These are phyloP conservation scores for Penicillium sp. DNA, from an alignment of 2,329 filamentous ascomycete species.

Conservation along the genomic window DNA sequence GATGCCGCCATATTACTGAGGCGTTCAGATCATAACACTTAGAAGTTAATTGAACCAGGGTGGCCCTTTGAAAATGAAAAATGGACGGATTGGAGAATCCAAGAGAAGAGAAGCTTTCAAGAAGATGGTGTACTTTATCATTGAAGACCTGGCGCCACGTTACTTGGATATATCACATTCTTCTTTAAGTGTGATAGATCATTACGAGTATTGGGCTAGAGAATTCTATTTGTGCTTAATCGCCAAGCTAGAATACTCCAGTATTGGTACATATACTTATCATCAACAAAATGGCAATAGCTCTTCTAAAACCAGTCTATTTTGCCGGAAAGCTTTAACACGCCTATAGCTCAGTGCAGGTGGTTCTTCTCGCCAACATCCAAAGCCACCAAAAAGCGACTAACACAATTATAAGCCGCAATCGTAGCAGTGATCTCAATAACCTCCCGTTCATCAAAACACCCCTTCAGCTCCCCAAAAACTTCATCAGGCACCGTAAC, in stretches of 20 bases:
- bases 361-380: slow-evolving; percentile 55
- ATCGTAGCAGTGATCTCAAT: slow-evolving; percentile 79
- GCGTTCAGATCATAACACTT: background rate
- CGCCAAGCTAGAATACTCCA: background rate
- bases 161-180: background rate
- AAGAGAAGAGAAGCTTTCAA: background rate
- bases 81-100: background rate
- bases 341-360: slow-evolving; percentile 1
- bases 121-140: background rate
- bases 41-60: background rate
- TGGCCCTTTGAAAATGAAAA: background rate
- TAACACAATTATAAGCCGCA: slow-evolving; percentile 81
- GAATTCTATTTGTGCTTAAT: background rate
- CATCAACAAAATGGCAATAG: background rate
- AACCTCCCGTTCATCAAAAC: slow-evolving; percentile 68
- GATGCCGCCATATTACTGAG: background rate
- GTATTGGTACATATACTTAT: background rate
- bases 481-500: slow-evolving; percentile 67
- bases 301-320: background rate
- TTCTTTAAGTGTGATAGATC: background rate
- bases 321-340: background rate
- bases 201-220: background rate
- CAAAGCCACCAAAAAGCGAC: slow-evolving; percentile 75
- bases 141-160: background rate
- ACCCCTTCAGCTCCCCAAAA: slow-evolving; percentile 60